A percentile compares a stretch with the other conserved stretches of the same genome.
These are phyloP conservation scores for Anthoceros angustus DNA, from an alignment of 225 moss, liverwort and hornwort genomes.

Conservation along the genomic window DNA sequence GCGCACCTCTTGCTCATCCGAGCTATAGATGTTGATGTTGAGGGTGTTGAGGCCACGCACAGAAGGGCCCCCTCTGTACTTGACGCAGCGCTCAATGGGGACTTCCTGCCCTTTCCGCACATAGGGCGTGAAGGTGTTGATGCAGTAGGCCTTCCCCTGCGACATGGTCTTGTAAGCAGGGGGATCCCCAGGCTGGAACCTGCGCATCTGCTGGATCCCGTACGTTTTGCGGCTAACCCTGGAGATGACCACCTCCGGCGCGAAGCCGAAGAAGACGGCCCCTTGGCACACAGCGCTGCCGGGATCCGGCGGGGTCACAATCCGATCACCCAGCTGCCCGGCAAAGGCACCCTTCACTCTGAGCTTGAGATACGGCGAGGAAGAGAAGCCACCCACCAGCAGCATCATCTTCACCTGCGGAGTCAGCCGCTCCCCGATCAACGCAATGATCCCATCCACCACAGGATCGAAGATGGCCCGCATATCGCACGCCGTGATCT, in stretches of 20 bases:
- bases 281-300: neutral
- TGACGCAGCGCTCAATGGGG: conserved; percentile 9
- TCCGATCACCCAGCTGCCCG: neutral
- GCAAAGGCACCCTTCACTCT: neutral
- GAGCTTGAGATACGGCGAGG: neutral
- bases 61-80: neutral
- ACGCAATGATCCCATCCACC: conserved; percentile 2
- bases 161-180: neutral
- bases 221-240: neutral
- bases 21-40: neutral
- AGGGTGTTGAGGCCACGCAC: neutral
- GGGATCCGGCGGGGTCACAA: neutral
- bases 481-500: conserved; percentile 12
- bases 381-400: conserved; percentile 5
- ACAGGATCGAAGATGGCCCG: conserved; percentile 18
- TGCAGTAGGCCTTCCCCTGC: neutral
- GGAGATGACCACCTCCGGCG: neutral
- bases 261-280: neutral
- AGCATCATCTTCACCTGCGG: neutral
- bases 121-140: neutral
- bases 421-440: neutral
- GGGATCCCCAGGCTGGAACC: neutral
- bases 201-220: neutral
- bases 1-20: neutral
- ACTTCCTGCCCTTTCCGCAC: conserved; percentile 10